Base-by-base conservation (phyloP, 2,329 filamentous ascomycete species). In the Aspergillus puulaauensis region DNA sequence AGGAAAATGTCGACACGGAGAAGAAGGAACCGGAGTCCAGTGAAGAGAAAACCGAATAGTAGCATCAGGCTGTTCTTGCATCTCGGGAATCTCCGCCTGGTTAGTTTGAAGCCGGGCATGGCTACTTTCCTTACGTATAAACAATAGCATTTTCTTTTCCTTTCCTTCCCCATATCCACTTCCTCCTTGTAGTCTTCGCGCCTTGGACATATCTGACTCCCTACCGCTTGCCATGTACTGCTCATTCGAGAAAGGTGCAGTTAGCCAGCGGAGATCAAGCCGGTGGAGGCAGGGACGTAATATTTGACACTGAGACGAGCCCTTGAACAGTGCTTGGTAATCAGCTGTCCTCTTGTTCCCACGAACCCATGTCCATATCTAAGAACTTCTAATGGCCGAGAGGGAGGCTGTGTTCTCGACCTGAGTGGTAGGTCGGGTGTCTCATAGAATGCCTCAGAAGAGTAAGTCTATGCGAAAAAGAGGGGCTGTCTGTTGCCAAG, bases 391-490 rank as follows among this genome's bases (percentile, higher is more conserved):
- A 31, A 9, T 31, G 1, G 7, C 27, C 27, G 27, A 31, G 7
- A n/a, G 35, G 4, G 35, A n/a, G 14, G 35, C n/a, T 37, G 35
- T n/a, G 14, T 37, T 37, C 14, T 37, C 5, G 35, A 37, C 12
- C 35, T 2, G 27, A 31, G 27, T 31, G 27, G 27, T 31, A 31
- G 37, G 37, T 40, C 37, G 8, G 15, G 15, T 40, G 40, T 8
- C 40, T 24, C 27, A 45, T 37, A 31, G 17, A 37, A 39, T 41
- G 27, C 56, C 68, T 62, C 17, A 48, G 61, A 73, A 70, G 68
- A 72, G 71, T 60, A 73, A 65, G 67, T 73, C 60, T 62, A 72
- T 64, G 61, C 71, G 70, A 71, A 51, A 71, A 50, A 56, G 57
- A 61, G 64, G 60, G 61, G 52, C 54, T 21, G 35, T 54, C 21